Evolutionary conservation across 2,329 filamentous ascomycete genomes (phyloP).

Genomic region (Neonectria faginata): DNA sequence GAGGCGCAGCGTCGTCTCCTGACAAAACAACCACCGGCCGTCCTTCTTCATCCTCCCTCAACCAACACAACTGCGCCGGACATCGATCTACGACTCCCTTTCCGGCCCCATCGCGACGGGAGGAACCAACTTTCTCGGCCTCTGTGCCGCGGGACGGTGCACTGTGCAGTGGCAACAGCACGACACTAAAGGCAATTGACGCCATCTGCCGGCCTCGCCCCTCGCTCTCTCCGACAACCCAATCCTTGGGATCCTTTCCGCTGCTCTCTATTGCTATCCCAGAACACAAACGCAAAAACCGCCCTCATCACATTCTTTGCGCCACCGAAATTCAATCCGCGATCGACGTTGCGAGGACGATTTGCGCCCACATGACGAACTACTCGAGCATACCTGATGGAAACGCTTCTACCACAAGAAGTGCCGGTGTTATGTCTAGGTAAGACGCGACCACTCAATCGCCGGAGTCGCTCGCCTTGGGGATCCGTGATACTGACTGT

Average conservation of each 20-base stretch:
- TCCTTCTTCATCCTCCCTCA: conserved; percentile 35
- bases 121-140: conserved; percentile 31
- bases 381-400: conserved; percentile 66
- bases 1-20: conserved; percentile 38
- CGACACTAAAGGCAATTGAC: conserved; percentile 35
- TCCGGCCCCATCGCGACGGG: conserved; percentile 27
- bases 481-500: conserved; percentile 30
- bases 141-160: conserved; percentile 42
- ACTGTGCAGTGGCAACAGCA: conserved; percentile 27
- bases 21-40: conserved; percentile 31
- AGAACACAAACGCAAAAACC: conserved; percentile 16
- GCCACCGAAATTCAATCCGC: not conserved
- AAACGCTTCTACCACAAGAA: conserved; percentile 54
- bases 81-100: conserved; percentile 31
- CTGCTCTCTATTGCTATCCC: conserved; percentile 12
- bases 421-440: conserved; percentile 63
- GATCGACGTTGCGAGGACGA: conserved; percentile 2
- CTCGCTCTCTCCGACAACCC: conserved; percentile 10
- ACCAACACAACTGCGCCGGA: conserved; percentile 33
- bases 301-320: not conserved
- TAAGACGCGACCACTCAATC: conserved; percentile 41
- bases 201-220: conserved; percentile 35
- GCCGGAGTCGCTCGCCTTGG: conserved; percentile 21
- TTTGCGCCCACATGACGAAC: conserved; percentile 58
- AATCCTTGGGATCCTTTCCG: conserved; percentile 5